phyloP scores from a whole-genome alignment of 768 basidiomycete genomes.

The Boletus pseudopeckii region DNA sequence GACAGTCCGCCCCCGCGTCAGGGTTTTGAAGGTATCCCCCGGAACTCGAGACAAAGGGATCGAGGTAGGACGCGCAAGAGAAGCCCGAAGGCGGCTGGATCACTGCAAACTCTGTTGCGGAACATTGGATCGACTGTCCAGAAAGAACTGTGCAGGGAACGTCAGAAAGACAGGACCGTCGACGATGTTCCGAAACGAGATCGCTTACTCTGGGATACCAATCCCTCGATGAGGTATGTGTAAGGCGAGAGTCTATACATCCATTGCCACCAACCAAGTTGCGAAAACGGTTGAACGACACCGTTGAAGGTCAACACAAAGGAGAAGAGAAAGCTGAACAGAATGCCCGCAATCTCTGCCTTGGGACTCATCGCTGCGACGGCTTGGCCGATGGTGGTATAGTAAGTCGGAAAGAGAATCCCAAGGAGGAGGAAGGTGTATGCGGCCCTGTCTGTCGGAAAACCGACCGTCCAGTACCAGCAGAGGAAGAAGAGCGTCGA shows the following conservation, averaged over 20 bases:
- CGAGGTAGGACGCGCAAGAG: slow-evolving; percentile 47
- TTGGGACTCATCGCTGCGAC: slow-evolving; percentile 60
- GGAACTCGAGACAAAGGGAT: slow-evolving; percentile 36
- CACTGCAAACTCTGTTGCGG: slow-evolving; percentile 56
- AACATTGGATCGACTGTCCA: slow-evolving; percentile 48
- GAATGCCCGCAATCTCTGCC: slow-evolving; percentile 54
- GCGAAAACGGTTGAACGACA: slow-evolving; percentile 60
- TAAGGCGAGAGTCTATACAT: slow-evolving; percentile 58
- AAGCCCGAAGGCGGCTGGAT: slow-evolving; percentile 46
- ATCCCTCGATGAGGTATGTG: slow-evolving; percentile 53
- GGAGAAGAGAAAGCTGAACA: slow-evolving; percentile 58
- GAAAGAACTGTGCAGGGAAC: slow-evolving; percentile 40
- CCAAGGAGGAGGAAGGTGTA: slow-evolving; percentile 56
- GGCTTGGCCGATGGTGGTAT: slow-evolving; percentile 58
- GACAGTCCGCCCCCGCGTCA: slow-evolving; percentile 36
- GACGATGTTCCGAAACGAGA: background rate
- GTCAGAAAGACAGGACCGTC: background rate
- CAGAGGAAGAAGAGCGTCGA: slow-evolving; percentile 58
- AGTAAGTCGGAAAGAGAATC: slow-evolving; percentile 56
- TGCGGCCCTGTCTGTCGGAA: slow-evolving; percentile 50
- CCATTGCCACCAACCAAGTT: slow-evolving; percentile 70
- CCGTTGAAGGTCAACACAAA: slow-evolving; percentile 69
- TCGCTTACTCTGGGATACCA: slow-evolving; percentile 44
- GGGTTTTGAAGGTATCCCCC: slow-evolving; percentile 51
- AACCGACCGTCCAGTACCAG: slow-evolving; percentile 73